These are phyloP conservation scores for Diaporthe eres DNA, from an alignment of 2,329 filamentous ascomycete species.

Conservation along the genomic window DNA sequence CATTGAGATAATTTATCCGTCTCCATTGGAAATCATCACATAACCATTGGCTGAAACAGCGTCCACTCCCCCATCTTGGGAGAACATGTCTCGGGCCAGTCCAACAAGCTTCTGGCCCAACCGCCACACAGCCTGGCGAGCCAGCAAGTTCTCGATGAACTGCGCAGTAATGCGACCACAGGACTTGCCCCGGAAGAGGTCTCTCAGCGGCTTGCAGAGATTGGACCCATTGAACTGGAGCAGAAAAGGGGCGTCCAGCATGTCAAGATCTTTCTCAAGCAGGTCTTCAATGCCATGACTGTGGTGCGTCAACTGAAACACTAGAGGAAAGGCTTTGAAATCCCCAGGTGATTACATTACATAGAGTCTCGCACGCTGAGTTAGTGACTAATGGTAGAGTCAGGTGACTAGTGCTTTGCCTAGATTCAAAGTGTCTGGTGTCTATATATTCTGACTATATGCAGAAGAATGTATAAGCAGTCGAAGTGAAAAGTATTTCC, in stretches of 20 bases:
- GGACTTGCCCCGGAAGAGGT: neutral
- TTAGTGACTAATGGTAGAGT: no score
- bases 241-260: neutral
- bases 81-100: neutral
- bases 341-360: no score
- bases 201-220: neutral
- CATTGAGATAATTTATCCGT: neutral
- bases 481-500: neutral
- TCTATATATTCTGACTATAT: neutral
- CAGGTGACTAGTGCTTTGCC: neutral
- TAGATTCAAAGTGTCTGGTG: neutral
- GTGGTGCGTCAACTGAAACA: conserved; percentile 13
- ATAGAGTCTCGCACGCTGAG: no score
- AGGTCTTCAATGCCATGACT: conserved; percentile 75
- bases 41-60: neutral
- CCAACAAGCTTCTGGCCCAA: neutral
- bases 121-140: neutral
- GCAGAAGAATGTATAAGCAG: neutral
- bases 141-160: neutral
- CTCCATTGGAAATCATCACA: neutral
- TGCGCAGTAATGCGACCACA: neutral
- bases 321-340: no score
- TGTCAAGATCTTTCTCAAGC: conserved; percentile 54
- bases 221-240: neutral
- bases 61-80: neutral